Conservation (phyloP, 2,329 filamentous ascomycete genomes). For the Dothistroma septosporum region DNA sequence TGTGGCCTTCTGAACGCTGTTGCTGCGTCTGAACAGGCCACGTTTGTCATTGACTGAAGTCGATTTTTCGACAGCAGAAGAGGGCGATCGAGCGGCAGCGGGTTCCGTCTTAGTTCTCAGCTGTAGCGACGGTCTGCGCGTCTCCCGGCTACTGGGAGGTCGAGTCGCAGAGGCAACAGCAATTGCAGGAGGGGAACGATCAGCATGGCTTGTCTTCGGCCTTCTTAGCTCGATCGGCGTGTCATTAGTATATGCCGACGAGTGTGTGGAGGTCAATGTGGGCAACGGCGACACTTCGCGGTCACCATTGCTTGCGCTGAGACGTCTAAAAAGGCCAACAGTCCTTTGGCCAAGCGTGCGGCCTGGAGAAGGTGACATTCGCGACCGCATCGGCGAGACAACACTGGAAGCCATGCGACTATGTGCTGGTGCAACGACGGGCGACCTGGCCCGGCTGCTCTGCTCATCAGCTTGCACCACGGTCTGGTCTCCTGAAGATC, state of each 20-base stretch:
- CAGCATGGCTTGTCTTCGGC: slow-evolving; percentile 22
- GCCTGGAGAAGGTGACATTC: slow-evolving; percentile 25
- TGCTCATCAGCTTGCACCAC: slow-evolving; percentile 19
- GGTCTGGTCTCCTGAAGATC: slow-evolving; percentile 27
- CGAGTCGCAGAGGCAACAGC: slow-evolving; percentile 2
- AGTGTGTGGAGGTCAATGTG: slow-evolving; percentile 20
- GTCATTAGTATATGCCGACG: slow-evolving; percentile 17
- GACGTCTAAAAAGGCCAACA: slow-evolving; percentile 32
- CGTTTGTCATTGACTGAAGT: slow-evolving; percentile 13
- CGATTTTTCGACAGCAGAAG: slow-evolving; percentile 10
- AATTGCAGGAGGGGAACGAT: slow-evolving; percentile 10
- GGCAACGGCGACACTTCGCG: slow-evolving; percentile 19
- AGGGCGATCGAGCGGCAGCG: slow-evolving; percentile 12
- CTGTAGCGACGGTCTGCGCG: slow-evolving; percentile 8
- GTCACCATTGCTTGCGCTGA: slow-evolving; percentile 27
- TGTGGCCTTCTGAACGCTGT: slow-evolving; percentile 15
- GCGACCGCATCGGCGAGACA: slow-evolving; percentile 14
- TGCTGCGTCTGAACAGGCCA: slow-evolving; percentile 19
- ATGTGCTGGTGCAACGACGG: slow-evolving; percentile 8
- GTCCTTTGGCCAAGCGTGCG: slow-evolving; percentile 29
- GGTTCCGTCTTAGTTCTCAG: slow-evolving; percentile 17
- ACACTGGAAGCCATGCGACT: slow-evolving; percentile 8
- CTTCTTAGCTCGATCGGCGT: slow-evolving; percentile 10
- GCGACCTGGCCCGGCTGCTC: slow-evolving; percentile 10
- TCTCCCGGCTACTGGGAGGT: slow-evolving; percentile 15